Evolutionary conservation across 129 eudicot species (phyloP).

Genomic region (Flaveria trinervia): DNA sequence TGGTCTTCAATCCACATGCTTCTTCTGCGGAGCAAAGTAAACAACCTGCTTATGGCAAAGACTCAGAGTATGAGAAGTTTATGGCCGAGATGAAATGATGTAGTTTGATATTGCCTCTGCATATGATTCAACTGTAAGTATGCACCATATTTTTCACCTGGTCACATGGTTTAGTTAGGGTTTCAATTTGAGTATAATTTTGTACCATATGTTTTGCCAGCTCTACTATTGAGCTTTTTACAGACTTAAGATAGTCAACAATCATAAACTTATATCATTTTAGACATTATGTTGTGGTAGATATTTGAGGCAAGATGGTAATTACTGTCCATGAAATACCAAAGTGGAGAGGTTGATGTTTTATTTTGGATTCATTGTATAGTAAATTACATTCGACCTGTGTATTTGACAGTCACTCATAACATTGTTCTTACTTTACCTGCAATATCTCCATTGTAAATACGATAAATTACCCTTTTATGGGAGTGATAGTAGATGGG

Average conservation of each 20-base stretch:
- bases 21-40: conserved; percentile 54
- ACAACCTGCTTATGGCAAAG: conserved; percentile 52
- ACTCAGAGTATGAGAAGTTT: conserved; percentile 84
- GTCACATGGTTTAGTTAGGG: conserved; percentile 18
- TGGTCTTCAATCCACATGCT: conserved; percentile 70
- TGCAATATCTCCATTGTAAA: not conserved
- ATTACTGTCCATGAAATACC: not conserved
- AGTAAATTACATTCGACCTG: not conserved
- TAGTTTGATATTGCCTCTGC: not conserved
- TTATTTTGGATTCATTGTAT: not conserved
- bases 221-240: not conserved
- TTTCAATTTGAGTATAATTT: not conserved
- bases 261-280: no score
- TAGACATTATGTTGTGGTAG: conserved; percentile 4
- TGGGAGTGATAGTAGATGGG: not conserved
- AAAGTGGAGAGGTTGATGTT: not conserved
- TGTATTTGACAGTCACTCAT: not conserved
- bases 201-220: not conserved
- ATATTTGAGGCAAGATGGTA: conserved; percentile 11
- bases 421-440: not conserved
- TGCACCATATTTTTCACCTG: conserved; percentile 23
- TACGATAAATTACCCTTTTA: not conserved
- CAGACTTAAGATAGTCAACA: conserved; percentile 11
- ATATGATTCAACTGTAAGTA: conserved; percentile 38
- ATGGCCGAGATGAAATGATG: conserved; percentile 85